These are phyloP conservation scores for Zostera marina DNA, from an alignment of 116 monocot species.

Conservation along the genomic window DNA sequence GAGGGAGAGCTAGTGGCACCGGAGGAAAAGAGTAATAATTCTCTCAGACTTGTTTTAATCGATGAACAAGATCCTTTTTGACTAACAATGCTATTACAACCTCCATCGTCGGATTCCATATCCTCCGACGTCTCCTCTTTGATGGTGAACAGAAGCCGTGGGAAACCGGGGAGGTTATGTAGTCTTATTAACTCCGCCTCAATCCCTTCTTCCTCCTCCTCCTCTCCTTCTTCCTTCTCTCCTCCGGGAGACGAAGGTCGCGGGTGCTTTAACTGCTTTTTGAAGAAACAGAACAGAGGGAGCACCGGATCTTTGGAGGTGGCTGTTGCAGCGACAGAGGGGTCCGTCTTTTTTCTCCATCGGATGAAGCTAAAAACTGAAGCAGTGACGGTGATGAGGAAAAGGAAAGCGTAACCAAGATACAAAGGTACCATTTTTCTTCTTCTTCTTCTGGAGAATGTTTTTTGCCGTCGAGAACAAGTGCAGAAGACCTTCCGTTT, in stretches of 20 bases:
- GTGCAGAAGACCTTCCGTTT: too few species aligned
- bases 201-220: conserved; percentile 9
- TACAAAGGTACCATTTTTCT: conserved; percentile 29
- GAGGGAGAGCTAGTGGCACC: conserved; percentile 16
- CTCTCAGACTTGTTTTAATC: conserved; percentile 5
- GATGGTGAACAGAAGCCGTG: conserved; percentile 36
- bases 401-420: conserved; percentile 11
- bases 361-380: conserved; percentile 15
- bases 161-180: conserved; percentile 23
- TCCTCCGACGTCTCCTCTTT: conserved; percentile 40
- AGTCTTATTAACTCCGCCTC: conserved; percentile 31
- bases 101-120: conserved; percentile 30
- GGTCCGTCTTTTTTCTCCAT: conserved; percentile 11
- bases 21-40: neutral
- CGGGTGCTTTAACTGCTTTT: neutral
- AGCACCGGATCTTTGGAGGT: neutral
- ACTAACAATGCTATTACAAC: conserved; percentile 12
- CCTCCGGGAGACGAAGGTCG: conserved; percentile 2
- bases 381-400: conserved; percentile 10
- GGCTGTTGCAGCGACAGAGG: neutral
- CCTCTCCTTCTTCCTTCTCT: neutral
- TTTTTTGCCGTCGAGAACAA: too few species aligned
- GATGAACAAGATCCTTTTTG: conserved; percentile 8
- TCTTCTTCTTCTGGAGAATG: too few species aligned
- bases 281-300: conserved; percentile 8